These are phyloP conservation scores for Termitomyces sp. DNA, from an alignment of 768 basidiomycete genomes.

Conservation along the genomic window DNA sequence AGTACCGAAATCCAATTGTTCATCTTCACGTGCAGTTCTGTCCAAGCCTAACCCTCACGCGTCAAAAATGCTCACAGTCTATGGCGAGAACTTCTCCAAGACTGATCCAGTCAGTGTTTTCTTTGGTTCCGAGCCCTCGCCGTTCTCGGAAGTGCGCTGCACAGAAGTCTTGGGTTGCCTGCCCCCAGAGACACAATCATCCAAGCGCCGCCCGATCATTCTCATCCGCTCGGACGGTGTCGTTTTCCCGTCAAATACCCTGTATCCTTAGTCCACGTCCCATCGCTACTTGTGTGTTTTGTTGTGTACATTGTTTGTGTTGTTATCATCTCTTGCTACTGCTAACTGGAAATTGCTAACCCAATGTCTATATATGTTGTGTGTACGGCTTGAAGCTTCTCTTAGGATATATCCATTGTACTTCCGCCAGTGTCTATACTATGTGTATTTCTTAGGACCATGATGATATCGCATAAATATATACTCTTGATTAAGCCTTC, in stretches of 20 bases:
- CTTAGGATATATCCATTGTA: slow-evolving; percentile 11
- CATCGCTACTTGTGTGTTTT: neutral
- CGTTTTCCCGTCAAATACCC: slow-evolving; percentile 76
- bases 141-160: slow-evolving; percentile 84
- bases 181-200: slow-evolving; percentile 62
- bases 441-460: slow-evolving; percentile 10
- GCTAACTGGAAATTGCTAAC: slow-evolving; percentile 22
- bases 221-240: slow-evolving; percentile 82
- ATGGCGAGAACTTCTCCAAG: slow-evolving; percentile 88
- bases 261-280: slow-evolving; percentile 60
- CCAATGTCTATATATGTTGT: slow-evolving; percentile 15
- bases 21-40: slow-evolving; percentile 59
- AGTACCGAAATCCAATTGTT: slow-evolving; percentile 67
- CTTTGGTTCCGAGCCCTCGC: slow-evolving; percentile 83
- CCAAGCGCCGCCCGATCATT: slow-evolving; percentile 73
- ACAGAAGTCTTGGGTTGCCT: slow-evolving; percentile 80
- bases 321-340: slow-evolving; percentile 11
- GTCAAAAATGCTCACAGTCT: slow-evolving; percentile 77
- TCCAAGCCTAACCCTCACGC: slow-evolving; percentile 76
- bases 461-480: slow-evolving; percentile 1
- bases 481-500: neutral
- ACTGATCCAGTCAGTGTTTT: slow-evolving; percentile 76
- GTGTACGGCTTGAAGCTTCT: slow-evolving; percentile 13
- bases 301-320: slow-evolving; percentile 15
- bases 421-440: slow-evolving; percentile 1